Evolutionary conservation across 768 basidiomycete species (phyloP).

Genomic region (Tremella fuciformis): DNA sequence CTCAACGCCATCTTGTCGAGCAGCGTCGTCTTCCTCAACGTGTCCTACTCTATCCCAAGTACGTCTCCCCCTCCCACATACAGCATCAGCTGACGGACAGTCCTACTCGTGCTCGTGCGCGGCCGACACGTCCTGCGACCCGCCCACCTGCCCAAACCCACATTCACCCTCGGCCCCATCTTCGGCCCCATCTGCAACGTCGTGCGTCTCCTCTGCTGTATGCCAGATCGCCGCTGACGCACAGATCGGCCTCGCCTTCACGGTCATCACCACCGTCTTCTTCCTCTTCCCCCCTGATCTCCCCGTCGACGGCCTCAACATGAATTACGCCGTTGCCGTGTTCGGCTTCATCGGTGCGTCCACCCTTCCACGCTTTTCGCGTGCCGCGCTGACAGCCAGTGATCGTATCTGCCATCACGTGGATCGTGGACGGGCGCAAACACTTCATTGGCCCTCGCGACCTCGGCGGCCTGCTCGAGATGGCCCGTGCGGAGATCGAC

Average conservation of each 20-base stretch:
- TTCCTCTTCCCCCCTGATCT: slow-evolving; percentile 45
- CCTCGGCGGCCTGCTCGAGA: slow-evolving; percentile 33
- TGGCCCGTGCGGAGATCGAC: slow-evolving; percentile 16
- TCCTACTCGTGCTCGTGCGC: slow-evolving; percentile 33
- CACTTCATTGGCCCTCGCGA: slow-evolving; percentile 47
- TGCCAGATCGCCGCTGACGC: neutral
- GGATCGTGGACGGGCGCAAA: slow-evolving; percentile 44
- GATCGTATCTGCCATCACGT: slow-evolving; percentile 41
- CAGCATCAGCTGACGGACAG: slow-evolving; percentile 2
- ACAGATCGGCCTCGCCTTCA: slow-evolving; percentile 44
- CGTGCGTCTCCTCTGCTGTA: slow-evolving; percentile 12
- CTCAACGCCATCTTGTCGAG: slow-evolving; percentile 45
- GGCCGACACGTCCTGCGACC: slow-evolving; percentile 27
- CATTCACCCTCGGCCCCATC: slow-evolving; percentile 48
- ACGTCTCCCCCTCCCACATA: slow-evolving; percentile 4
- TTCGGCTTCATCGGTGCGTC: slow-evolving; percentile 38
- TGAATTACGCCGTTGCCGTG: slow-evolving; percentile 49
- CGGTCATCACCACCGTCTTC: slow-evolving; percentile 47
- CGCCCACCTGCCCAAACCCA: slow-evolving; percentile 46
- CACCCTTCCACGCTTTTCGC: neutral
- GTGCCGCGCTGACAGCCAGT: slow-evolving; percentile 9
- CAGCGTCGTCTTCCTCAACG: slow-evolving; percentile 41
- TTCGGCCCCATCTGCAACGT: slow-evolving; percentile 35
- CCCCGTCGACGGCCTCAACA: slow-evolving; percentile 32
- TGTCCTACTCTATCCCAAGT: slow-evolving; percentile 44